Base-by-base conservation (phyloP, 1,139 yeast species). In the Scheffersomyces segobiensis region DNA sequence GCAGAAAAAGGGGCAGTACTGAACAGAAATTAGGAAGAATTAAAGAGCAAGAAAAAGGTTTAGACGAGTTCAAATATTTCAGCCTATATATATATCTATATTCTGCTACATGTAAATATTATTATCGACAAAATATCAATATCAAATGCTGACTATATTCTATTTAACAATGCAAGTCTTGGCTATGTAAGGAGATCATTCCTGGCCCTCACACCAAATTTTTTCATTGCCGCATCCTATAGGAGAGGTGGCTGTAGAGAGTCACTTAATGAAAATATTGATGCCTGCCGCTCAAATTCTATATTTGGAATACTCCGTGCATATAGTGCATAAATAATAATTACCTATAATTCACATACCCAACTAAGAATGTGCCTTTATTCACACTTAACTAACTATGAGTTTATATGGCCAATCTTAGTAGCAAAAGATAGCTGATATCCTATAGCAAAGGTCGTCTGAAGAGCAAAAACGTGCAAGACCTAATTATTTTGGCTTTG, bases 311-410 rank as follows among this genome's bases (percentile, higher is more conserved):
- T 17, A 32, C 17, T 32, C 8, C 17, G 42, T 32, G 42, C 42
- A 32, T 32, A 32, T 32, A 32, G 42, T 32, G 42, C 42, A 32
- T 32, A 32, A 32, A 32, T 32, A 32, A 32, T 32, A 32, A 7
- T 32, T 7, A 32, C 12, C 42, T 32, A 12, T 32, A 32, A 32
- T 32, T 32, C 42, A 32, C 42, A 12, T 32, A 12, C 42, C 5
- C 8, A 12, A 32, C 42, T 14, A 32, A 17, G 60, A 52, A 24
- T 24, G 24, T 55, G 56, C 50, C 60, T 56, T 32, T 14, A 10
- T 12, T 32, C 17, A 32, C 1, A 2, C 42, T 32, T 32, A 32
- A 32, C 3, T 32, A 32, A 32, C 42, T 2, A 10, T 32, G 17
- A 32, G 2, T 32, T 3, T 32, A 32, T 14, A 2, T 10, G 8